Evolutionary conservation across 2,329 filamentous ascomycete genomes (phyloP).

Genomic region (Zalaria obscura): DNA sequence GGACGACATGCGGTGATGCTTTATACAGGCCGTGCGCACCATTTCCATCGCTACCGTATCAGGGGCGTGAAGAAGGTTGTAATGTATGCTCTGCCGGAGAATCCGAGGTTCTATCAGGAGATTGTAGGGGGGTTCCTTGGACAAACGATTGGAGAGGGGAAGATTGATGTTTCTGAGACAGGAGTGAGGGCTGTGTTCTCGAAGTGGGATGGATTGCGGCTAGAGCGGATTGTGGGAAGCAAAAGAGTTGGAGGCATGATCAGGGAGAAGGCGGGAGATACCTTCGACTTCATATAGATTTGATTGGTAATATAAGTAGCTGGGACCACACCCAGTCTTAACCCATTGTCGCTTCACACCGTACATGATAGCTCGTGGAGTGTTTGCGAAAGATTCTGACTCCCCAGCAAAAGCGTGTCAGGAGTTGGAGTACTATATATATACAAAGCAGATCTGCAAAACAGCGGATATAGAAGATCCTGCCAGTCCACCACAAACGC

Average conservation of each 20-base stretch:
- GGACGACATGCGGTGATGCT: constrained; percentile 72
- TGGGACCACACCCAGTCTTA: too few species aligned
- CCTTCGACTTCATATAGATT: constrained; percentile 75
- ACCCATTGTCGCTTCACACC: too few species aligned
- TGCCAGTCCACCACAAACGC: too few species aligned
- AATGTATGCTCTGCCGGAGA: constrained; percentile 83
- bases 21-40: constrained; percentile 92
- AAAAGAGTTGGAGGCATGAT: constrained; percentile 75
- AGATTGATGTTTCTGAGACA: constrained; percentile 34
- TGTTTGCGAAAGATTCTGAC: too few species aligned
- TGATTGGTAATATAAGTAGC: too few species aligned
- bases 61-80: constrained; percentile 72
- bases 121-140: constrained; percentile 54
- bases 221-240: constrained; percentile 78
- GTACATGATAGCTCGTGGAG: too few species aligned
- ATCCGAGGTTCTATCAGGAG: constrained; percentile 68
- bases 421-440: too few species aligned
- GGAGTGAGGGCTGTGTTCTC: constrained; percentile 55
- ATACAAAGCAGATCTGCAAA: too few species aligned
- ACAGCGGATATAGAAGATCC: too few species aligned
- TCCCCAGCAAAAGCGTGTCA: too few species aligned
- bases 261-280: constrained; percentile 64
- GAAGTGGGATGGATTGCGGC: constrained; percentile 74
- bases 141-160: constrained; percentile 40
- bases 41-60: constrained; percentile 80